Conservation (phyloP, 2,329 filamentous ascomycete species). For the Clathrospora elynae region DNA sequence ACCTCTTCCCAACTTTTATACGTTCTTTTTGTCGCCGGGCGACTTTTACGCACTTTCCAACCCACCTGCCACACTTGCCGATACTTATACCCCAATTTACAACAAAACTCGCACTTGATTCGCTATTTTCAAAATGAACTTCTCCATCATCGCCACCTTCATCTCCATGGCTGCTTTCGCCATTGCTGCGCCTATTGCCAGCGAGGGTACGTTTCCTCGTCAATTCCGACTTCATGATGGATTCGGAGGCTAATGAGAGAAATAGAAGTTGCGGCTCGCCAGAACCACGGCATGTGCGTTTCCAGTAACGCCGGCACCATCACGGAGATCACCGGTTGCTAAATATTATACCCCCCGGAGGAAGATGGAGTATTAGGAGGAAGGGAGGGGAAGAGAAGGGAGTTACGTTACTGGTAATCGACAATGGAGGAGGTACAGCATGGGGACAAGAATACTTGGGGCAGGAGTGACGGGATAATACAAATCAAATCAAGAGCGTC, state of each 20-base stretch:
- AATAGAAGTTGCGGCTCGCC: constrained; percentile 34
- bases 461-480: too few relatives aligned
- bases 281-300: constrained; percentile 49
- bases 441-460: too few relatives aligned
- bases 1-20: constrained; percentile 19
- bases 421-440: too few relatives aligned
- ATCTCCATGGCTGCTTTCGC: constrained; percentile 45
- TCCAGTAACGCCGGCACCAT: constrained; percentile 25
- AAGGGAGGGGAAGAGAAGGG: too few relatives aligned
- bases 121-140: constrained; percentile 40
- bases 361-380: too few relatives aligned
- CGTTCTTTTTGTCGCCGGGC: constrained; percentile 44
- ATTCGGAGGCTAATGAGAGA: constrained; percentile 13
- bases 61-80: constrained; percentile 3
- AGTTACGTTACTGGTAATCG: too few relatives aligned
- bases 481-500: too few relatives aligned
- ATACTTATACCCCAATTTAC: constrained; percentile 12
- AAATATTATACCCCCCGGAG: constrained; percentile 22
- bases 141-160: constrained; percentile 41
- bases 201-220: constrained; percentile 26
- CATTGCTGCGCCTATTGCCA: constrained; percentile 38
- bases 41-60: constrained; percentile 30
- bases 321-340: constrained; percentile 34
- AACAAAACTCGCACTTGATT: constrained; percentile 9
- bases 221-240: too few relatives aligned